Conservation (phyloP, 306 rosid species). For the Castanea sativa region DNA sequence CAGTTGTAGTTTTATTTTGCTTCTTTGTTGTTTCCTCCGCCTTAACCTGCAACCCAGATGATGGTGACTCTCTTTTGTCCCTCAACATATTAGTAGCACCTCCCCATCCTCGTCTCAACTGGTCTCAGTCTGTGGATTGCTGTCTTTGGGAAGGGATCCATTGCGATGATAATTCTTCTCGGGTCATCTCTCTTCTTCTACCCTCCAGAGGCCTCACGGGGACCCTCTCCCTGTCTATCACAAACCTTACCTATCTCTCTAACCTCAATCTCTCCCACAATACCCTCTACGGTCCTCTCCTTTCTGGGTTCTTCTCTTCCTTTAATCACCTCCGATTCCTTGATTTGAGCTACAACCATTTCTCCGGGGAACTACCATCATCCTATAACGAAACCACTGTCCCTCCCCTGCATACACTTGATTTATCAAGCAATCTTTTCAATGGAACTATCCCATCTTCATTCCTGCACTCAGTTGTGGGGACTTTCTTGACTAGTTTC, state of each 20-base stretch:
- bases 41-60: constrained; percentile 41
- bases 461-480: constrained; percentile 37
- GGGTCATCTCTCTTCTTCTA: constrained; percentile 47
- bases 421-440: constrained; percentile 76
- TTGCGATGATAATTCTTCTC: constrained; percentile 36
- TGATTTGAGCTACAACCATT: constrained; percentile 56
- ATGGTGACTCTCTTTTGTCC: constrained; percentile 46
- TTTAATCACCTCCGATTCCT: constrained; percentile 41
- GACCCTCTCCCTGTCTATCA: constrained; percentile 32
- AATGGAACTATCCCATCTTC: constrained; percentile 54
- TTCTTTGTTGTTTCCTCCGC: constrained; percentile 22
- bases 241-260: constrained; percentile 44
- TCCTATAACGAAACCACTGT: not conserved
- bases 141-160: constrained; percentile 75
- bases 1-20: constrained; percentile 25
- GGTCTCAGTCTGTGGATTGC: constrained; percentile 67
- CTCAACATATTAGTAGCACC: constrained; percentile 27
- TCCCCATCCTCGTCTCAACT: constrained; percentile 38
- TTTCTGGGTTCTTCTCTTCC: constrained; percentile 34
- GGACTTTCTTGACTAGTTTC: constrained; percentile 52
- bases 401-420: constrained; percentile 30
- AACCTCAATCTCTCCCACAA: constrained; percentile 69
- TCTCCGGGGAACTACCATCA: constrained; percentile 39
- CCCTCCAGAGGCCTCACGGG: constrained; percentile 60
- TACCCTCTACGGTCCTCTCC: constrained; percentile 48